Conservation (phyloP, 768 basidiomycete species). For the Leccinellum luteum region DNA sequence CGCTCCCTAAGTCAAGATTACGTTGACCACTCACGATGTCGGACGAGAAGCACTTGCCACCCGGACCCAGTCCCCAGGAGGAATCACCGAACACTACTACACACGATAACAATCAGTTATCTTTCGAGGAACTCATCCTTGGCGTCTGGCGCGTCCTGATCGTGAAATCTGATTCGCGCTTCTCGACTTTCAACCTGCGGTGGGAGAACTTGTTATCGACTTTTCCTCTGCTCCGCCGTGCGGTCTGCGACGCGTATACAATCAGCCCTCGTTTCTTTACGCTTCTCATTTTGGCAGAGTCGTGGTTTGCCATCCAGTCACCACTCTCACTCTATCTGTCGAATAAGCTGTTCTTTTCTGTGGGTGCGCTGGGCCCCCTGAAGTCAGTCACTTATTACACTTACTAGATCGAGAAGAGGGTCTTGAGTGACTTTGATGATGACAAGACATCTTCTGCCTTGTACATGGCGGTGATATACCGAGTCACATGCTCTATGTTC, state of each 20-base stretch:
- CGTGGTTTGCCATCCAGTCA: slow-evolving; percentile 19
- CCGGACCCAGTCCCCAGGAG: not conserved
- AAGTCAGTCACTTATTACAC: not conserved
- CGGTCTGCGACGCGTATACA: slow-evolving; percentile 16
- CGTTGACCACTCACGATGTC: not conserved
- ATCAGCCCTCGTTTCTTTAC: slow-evolving; percentile 21
- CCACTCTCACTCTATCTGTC: slow-evolving; percentile 24
- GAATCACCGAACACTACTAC: not conserved
- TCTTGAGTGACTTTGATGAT: slow-evolving; percentile 2
- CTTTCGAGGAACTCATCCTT: slow-evolving; percentile 14
- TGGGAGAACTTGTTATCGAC: slow-evolving; percentile 2
- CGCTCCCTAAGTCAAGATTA: not conserved
- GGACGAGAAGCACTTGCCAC: not conserved
- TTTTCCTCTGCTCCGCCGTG: slow-evolving; percentile 12
- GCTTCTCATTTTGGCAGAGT: slow-evolving; percentile 3
- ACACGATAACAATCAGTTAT: not conserved
- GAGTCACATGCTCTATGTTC: slow-evolving; percentile 14
- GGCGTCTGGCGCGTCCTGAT: slow-evolving; percentile 28
- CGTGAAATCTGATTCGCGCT: slow-evolving; percentile 5
- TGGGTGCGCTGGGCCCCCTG: slow-evolving; percentile 1
- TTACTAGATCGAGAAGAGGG: slow-evolving; percentile 21
- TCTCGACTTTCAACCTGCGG: slow-evolving; percentile 4
- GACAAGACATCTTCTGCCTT: slow-evolving; percentile 1
- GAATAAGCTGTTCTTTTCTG: slow-evolving; percentile 19
- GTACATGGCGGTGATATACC: slow-evolving; percentile 10